Evolutionary conservation across 164 flowering plant genomes (phyloP), one percentile per base, ranked within the genome.

Genomic region (Chimonanthus praecox): DNA sequence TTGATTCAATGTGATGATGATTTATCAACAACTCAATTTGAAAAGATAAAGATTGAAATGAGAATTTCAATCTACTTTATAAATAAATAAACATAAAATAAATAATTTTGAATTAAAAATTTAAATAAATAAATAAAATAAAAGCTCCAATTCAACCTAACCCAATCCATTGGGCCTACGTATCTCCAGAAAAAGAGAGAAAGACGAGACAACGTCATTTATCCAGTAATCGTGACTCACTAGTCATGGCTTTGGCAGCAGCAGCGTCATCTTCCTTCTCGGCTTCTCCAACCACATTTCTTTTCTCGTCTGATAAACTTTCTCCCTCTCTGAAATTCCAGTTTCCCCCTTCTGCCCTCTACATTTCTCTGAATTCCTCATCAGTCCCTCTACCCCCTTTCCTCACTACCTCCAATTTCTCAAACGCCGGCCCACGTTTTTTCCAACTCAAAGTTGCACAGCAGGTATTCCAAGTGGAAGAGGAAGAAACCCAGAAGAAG

Each of bases 401-500:
- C 33, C 33, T 33, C 33, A 33, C 33, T 33, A 0, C 33, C 33
- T 1, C 68, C 44, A 44, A 43, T 13, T 43, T 45, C 45, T 62
- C 68, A 11, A 43, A 15, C 48, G 45, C 15, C 44, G 5, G 5
- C 48, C 67, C 11, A 11, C 68, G 16, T 66, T 13, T 45, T 45
- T 48, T 9, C 18, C 48, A 81, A 11, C 82, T 74, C 78, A 83
- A 85, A 13, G 78, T 80, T 3, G 86, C 87, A 71, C 86, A 84
- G 33, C 74, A 63, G 10, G 58, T 76, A 44, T 4, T 66, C 48
- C 68, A 66, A 8, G 80, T 78, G 20, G 85, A 81, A 65, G 74
- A 73, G 18, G 87, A 80, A 67, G 21, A 79, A 73, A 70, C 71
- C 74, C 76, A 74, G 71, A 78, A 73, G 21, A 61, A 44, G 15